Conservation (phyloP, 768 basidiomycete genomes). For the Leccinum obscurum region DNA sequence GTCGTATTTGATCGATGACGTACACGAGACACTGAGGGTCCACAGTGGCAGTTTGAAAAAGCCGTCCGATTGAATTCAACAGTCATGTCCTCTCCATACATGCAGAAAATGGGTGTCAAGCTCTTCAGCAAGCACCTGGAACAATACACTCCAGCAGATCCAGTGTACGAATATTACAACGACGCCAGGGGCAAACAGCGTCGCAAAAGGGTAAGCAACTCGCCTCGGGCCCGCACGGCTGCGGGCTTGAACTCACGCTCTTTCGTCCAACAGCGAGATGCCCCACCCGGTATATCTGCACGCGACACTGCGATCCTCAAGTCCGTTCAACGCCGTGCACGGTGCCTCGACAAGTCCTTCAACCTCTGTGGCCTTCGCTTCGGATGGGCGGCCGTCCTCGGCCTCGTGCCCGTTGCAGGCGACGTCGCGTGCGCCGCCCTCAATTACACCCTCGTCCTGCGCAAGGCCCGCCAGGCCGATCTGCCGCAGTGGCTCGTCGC, state of each 20-base stretch:
- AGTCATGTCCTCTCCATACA: slow-evolving; percentile 26
- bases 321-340: slow-evolving; percentile 74
- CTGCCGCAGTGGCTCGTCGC: slow-evolving; percentile 63
- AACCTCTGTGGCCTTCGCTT: slow-evolving; percentile 76
- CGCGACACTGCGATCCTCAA: slow-evolving; percentile 75
- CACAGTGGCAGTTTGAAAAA: neutral
- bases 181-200: slow-evolving; percentile 32
- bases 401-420: slow-evolving; percentile 69
- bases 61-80: neutral
- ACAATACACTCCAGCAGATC: slow-evolving; percentile 70
- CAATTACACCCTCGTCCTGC: slow-evolving; percentile 75
- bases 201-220: slow-evolving; percentile 35
- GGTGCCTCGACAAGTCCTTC: slow-evolving; percentile 88
- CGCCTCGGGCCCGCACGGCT: slow-evolving; percentile 8
- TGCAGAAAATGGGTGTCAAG: slow-evolving; percentile 50
- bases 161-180: slow-evolving; percentile 54
- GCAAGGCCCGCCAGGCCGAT: slow-evolving; percentile 74
- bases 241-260: neutral
- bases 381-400: slow-evolving; percentile 85
- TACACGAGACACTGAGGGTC: slow-evolving; percentile 5
- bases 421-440: slow-evolving; percentile 62
- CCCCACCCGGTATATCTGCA: slow-evolving; percentile 73
- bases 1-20: slow-evolving; percentile 8
- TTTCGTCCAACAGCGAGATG: slow-evolving; percentile 50
- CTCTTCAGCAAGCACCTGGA: slow-evolving; percentile 66